phyloP scores from a whole-genome alignment of 1,284 basidiomycete species.

The Anthracocystis panici-leucophaei region DNA sequence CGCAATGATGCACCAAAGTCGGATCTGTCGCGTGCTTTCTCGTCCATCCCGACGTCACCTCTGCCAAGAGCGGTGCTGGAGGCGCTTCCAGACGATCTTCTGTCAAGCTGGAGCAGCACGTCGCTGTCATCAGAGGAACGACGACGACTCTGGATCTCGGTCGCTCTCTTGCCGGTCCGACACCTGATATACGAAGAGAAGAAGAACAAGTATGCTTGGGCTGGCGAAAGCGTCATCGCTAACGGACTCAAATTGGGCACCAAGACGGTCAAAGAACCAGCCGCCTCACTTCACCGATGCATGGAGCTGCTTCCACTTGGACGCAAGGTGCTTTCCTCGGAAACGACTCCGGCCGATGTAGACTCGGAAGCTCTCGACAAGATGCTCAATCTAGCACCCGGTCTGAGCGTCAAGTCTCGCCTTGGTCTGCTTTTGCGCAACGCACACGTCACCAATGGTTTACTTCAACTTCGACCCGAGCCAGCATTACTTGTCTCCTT shows the following conservation, averaged over 20 bases:
- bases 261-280: constrained; percentile 59
- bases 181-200: constrained; percentile 53
- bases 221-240: constrained; percentile 54
- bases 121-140: constrained; percentile 33
- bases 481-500: constrained; percentile 51
- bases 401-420: constrained; percentile 34
- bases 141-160: constrained; percentile 54
- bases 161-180: constrained; percentile 51
- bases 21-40: constrained; percentile 37
- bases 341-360: neutral
- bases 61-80: constrained; percentile 33
- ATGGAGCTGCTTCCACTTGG: constrained; percentile 35
- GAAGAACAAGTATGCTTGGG: constrained; percentile 59
- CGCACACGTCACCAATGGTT: constrained; percentile 28
- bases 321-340: constrained; percentile 26
- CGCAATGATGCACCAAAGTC: constrained; percentile 8
- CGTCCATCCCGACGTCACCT: constrained; percentile 17
- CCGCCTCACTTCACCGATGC: constrained; percentile 33
- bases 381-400: constrained; percentile 28
- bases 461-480: constrained; percentile 37
- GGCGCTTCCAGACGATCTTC: constrained; percentile 28
- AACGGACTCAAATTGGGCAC: constrained; percentile 66
- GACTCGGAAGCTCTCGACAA: constrained; percentile 23
- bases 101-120: constrained; percentile 27
- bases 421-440: constrained; percentile 53